phyloP scores from a whole-genome alignment of 2,329 filamentous ascomycete species.

The Cordyceps cateniannulata region DNA sequence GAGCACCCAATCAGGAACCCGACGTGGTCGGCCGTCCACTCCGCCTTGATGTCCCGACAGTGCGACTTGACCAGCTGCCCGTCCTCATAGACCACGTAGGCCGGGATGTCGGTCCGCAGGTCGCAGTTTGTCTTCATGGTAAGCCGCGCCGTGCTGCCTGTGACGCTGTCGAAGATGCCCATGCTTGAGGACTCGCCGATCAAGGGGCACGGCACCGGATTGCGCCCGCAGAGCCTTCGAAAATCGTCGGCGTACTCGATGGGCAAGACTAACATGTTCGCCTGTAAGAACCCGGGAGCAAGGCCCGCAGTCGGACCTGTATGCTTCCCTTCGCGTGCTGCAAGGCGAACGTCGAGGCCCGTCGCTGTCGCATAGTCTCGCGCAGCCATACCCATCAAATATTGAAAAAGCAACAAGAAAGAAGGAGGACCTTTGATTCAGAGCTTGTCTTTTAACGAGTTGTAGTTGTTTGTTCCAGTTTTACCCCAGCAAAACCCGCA shows the following conservation, averaged over 20 bases:
- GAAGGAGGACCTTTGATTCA: background rate
- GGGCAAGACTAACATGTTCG: conserved; percentile 56
- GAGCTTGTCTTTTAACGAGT: background rate
- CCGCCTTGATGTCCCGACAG: conserved; percentile 35
- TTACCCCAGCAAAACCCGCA: background rate
- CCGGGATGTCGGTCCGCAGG: conserved; percentile 50
- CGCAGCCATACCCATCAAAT: background rate
- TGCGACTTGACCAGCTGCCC: conserved; percentile 33
- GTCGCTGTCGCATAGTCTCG: conserved; percentile 15
- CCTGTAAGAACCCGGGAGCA: conserved; percentile 51
- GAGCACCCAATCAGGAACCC: conserved; percentile 59
- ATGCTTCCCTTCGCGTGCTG: conserved; percentile 33
- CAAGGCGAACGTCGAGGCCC: conserved; percentile 35
- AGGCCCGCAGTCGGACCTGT: conserved; percentile 45
- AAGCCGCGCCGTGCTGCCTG: conserved; percentile 22
- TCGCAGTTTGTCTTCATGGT: conserved; percentile 40
- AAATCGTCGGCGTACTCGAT: conserved; percentile 52
- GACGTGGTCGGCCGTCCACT: conserved; percentile 54
- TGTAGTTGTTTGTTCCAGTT: background rate
- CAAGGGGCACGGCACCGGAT: conserved; percentile 57
- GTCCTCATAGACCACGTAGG: conserved; percentile 52
- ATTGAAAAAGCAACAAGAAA: background rate
- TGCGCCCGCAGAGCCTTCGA: conserved; percentile 50
- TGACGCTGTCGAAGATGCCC: conserved; percentile 36
- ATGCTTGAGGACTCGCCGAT: conserved; percentile 43